These are phyloP conservation scores for Opeltia flavorubescens DNA, from an alignment of 495 filamentous ascomycete species.

Conservation along the genomic window DNA sequence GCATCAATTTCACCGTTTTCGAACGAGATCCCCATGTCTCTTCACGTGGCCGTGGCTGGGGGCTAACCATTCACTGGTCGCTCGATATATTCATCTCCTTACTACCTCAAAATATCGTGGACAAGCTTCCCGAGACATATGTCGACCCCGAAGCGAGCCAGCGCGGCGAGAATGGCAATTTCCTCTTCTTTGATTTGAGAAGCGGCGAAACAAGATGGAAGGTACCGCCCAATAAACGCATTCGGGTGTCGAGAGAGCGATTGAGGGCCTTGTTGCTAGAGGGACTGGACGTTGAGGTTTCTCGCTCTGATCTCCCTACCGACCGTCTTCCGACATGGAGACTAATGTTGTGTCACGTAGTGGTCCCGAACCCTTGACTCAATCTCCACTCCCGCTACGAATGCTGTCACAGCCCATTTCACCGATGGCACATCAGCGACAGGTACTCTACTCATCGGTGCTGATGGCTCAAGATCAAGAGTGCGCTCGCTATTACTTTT, in stretches of 20 bases:
- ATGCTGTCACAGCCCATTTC: slow-evolving; percentile 22
- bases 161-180: slow-evolving; percentile 34
- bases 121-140: slow-evolving; percentile 33
- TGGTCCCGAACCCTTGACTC: slow-evolving; percentile 31
- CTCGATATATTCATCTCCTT: slow-evolving; percentile 34
- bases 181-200: slow-evolving; percentile 38
- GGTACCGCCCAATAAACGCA: slow-evolving; percentile 33
- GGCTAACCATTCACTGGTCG: slow-evolving; percentile 45
- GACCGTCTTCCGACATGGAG: background rate
- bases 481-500: slow-evolving; percentile 24
- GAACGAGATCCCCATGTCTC: slow-evolving; percentile 35
- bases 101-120: slow-evolving; percentile 33
- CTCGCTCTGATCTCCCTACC: background rate
- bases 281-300: slow-evolving; percentile 32
- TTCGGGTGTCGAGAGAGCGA: slow-evolving; percentile 35
- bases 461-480: slow-evolving; percentile 39
- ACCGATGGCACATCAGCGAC: slow-evolving; percentile 32
- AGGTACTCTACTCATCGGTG: slow-evolving; percentile 39
- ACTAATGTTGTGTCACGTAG: slow-evolving; percentile 2
- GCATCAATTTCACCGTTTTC: slow-evolving; percentile 35
- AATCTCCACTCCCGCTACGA: slow-evolving; percentile 17
- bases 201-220: slow-evolving; percentile 30
- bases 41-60: slow-evolving; percentile 39
- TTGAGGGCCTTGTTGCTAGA: slow-evolving; percentile 32
- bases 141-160: slow-evolving; percentile 32